A percentile compares a stretch with the other conserved stretches of the same genome.
Evolutionary conservation across 2,329 filamentous ascomycete genomes (phyloP).

Genomic region (Botryotinia convoluta): DNA sequence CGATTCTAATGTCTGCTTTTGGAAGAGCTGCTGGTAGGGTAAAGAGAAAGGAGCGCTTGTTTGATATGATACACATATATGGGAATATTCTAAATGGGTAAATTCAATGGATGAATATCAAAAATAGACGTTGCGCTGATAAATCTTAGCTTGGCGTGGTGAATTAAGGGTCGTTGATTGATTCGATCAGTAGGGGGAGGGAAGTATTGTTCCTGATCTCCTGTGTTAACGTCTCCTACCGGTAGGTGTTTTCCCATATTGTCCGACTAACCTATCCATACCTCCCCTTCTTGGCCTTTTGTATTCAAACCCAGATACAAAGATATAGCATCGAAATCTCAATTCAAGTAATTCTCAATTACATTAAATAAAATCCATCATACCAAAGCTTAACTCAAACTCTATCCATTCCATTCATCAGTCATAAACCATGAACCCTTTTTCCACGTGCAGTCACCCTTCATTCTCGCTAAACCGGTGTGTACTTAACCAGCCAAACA

Average conservation of each 20-base stretch:
- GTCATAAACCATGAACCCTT: not conserved
- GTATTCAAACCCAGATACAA: not conserved
- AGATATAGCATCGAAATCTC: not conserved
- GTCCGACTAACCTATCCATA: not conserved
- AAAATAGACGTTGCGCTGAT: not conserved
- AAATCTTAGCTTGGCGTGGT: not conserved
- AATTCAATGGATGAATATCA: not conserved
- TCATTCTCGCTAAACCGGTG: not conserved
- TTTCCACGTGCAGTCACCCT: not conserved
- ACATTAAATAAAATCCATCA: not conserved
- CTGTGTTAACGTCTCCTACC: not conserved
- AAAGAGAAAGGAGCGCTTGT: not conserved
- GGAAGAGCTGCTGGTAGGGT: not conserved
- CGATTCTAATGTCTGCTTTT: not conserved
- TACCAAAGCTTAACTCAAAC: not conserved
- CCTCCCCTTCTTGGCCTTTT: not conserved
- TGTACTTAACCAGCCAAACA: slow-evolving; percentile 1
- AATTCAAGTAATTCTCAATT: not conserved
- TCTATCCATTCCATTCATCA: not conserved
- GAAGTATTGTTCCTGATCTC: not conserved
- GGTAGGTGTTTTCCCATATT: not conserved
- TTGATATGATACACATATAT: not conserved
- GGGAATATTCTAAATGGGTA: not conserved
- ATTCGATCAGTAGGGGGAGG: not conserved
- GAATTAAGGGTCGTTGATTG: not conserved